Conservation (phyloP, 352 stramenopile genomes). For the Pythium aquatile region DNA sequence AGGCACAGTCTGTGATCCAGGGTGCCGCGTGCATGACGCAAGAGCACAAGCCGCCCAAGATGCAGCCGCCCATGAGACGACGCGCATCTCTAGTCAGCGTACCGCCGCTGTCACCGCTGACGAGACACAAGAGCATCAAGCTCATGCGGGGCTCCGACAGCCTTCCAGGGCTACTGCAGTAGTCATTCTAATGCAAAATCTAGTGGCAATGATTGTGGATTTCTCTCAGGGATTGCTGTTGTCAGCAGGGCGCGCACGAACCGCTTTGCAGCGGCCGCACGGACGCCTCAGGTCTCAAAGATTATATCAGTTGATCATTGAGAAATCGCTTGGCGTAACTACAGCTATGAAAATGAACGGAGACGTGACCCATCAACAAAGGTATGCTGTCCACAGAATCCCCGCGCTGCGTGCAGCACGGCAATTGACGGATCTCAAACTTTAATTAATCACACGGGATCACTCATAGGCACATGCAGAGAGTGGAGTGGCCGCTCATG, state of each 20-base stretch:
- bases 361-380: slow-evolving; percentile 57
- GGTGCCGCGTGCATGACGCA: not conserved
- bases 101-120: slow-evolving; percentile 10
- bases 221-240: slow-evolving; percentile 72
- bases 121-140: slow-evolving; percentile 8
- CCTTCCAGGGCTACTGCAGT: not conserved
- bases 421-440: slow-evolving; percentile 84
- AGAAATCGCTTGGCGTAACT: slow-evolving; percentile 21
- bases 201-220: slow-evolving; percentile 4
- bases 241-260: slow-evolving; percentile 41
- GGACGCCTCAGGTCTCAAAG: slow-evolving; percentile 74
- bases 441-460: slow-evolving; percentile 81
- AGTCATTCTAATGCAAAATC: not conserved
- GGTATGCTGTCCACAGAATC: slow-evolving; percentile 72
- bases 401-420: not conserved
- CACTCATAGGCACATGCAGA: slow-evolving; percentile 10
- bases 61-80: slow-evolving; percentile 7
- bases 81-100: slow-evolving; percentile 15
- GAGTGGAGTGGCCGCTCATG: too few species aligned
- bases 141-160: slow-evolving; percentile 4
- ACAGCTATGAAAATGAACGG: not conserved
- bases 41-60: not conserved
- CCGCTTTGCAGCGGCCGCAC: slow-evolving; percentile 16
- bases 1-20: slow-evolving; percentile 19
- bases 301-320: slow-evolving; percentile 88